Evolutionary conservation across 1,284 basidiomycete species (phyloP), one percentile per base, ranked within the genome.

Genomic region (Sanghuangporus baumii): DNA sequence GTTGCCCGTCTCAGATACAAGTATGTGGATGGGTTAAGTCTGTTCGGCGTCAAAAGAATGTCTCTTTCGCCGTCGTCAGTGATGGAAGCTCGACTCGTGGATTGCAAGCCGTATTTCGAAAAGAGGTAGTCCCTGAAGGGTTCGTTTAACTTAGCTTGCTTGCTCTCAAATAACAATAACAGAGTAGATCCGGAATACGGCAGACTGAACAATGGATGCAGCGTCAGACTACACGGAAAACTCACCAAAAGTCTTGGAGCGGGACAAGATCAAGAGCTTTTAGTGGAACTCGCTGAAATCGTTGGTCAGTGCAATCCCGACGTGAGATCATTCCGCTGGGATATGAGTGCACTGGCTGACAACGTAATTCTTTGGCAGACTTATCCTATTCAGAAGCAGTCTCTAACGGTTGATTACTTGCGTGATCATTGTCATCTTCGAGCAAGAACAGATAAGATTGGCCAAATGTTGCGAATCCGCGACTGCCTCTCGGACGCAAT

Each of bases 341-440:
- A 37, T 18, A 37, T 57, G 20, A 23, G 31, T 8, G 50, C 20
- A 9, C 50, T n/a, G 7, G 14, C 16, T 34, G 50, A 51, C 26
- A 26, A 34, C 6, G 26, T 14, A 5, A 11, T 37, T 34, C 12
- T 37, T 36, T 16, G 12, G 16, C 62, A 93, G 91, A 74, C 75
- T 60, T 96, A 96, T 71, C 93, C 94, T 0, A 91, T 94, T 51
- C 94, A 94, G 74, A 96, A 94, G 74, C 88, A 95, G 73, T 74
- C 84, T 20, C 78, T 92, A 16, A 83, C 91, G 0, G 74, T 81
- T 1, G 87, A 93, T 63, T 88, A 92, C 67, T 79, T 96, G 26
- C 82, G 94, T 5, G 90, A 94, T 64, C 81, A 94, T 70, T 85
- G 87, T 11, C 94, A 97, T 74, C 74, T 98, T 12, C 86, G 95